Evolutionary conservation across 2,329 filamentous ascomycete genomes (phyloP), one percentile per base, ranked within the genome.

Genomic region (Diaporthe eres): DNA sequence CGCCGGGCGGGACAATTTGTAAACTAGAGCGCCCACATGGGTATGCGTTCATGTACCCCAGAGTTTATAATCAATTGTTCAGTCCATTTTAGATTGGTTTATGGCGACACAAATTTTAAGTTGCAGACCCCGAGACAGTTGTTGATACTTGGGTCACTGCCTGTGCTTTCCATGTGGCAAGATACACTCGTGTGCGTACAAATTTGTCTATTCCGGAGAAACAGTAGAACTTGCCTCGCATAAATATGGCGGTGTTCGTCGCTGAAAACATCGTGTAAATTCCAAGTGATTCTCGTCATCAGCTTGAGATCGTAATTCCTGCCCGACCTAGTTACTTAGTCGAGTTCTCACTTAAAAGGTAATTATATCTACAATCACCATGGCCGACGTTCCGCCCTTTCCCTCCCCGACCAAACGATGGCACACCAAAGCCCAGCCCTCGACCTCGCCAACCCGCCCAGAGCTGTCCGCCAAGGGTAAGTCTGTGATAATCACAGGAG

Each of bases 1-100:
- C 60, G 37, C 37, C 60, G 60, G 60, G n/a, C 60, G 60, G 60
- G 60, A 65, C 60, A 63, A 65, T 44, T 65, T 65, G 39, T 42
- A 44, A n/a, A 51, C 19, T 49, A n/a, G 37, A 22, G 22, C 3
- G 8, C 10, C 10, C 22, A 4, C 22, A 22, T 51, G 49, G 22
- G 42, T 39, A 39, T 13, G 15, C 17, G 8, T 44, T 19, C 15
- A 19, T 44, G 42, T 44, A 8, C 42, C 42, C 25, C 49, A 10
- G 9, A 51, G 4, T n/a, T 5, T 51, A 5, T 4, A 47, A 19
- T 25, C 17, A 42, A 44, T 8, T 25, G 17, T 63, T 17, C 37
- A n/a, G 58, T 15, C 22, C 37, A 5, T 17, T 31, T 19, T 15
- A 22, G 8, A 7, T 31, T 17, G 25, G 13, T 5, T n/a, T 25